These are phyloP conservation scores for Omphalotus olearius DNA, from an alignment of 1,284 basidiomycete species.

Conservation along the genomic window DNA sequence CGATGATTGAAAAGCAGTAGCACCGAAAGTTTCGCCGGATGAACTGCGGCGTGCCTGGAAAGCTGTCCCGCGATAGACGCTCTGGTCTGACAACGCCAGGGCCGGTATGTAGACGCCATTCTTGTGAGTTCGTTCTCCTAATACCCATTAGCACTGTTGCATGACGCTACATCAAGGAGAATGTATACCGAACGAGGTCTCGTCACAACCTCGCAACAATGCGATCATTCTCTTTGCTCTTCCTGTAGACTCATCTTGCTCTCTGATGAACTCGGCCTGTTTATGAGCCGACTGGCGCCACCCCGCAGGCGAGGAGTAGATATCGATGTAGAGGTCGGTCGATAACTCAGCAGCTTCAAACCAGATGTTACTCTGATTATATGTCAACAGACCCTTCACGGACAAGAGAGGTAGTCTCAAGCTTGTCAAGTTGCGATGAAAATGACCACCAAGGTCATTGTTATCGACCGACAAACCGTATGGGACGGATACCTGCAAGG, in stretches of 20 bases:
- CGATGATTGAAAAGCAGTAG: conserved; percentile 29
- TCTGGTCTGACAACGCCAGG: conserved; percentile 23
- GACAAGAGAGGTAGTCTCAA: conserved; percentile 47
- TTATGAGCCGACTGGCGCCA: conserved; percentile 47
- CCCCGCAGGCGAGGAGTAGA: conserved; percentile 61
- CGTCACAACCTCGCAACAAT: conserved; percentile 18
- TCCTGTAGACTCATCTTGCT: conserved; percentile 67
- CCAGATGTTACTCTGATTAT: conserved; percentile 49
- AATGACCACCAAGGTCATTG: conserved; percentile 70
- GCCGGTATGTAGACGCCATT: conserved; percentile 57
- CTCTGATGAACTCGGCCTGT: conserved; percentile 67
- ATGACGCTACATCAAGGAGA: background rate
- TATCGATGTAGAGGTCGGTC: conserved; percentile 60
- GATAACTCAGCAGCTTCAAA: conserved; percentile 58
- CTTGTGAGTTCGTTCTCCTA: conserved; percentile 25
- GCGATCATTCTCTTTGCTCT: conserved; percentile 60
- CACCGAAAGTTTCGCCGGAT: background rate
- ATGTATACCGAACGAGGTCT: background rate
- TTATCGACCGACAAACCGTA: conserved; percentile 61
- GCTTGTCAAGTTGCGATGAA: conserved; percentile 57
- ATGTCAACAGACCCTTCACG: conserved; percentile 42
- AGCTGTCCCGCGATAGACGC: background rate
- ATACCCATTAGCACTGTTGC: background rate
- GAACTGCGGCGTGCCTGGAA: background rate
- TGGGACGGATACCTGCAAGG: conserved; percentile 53